Conservation (phyloP, 257 asterid genomes). For the Primulina huaijiensis region DNA sequence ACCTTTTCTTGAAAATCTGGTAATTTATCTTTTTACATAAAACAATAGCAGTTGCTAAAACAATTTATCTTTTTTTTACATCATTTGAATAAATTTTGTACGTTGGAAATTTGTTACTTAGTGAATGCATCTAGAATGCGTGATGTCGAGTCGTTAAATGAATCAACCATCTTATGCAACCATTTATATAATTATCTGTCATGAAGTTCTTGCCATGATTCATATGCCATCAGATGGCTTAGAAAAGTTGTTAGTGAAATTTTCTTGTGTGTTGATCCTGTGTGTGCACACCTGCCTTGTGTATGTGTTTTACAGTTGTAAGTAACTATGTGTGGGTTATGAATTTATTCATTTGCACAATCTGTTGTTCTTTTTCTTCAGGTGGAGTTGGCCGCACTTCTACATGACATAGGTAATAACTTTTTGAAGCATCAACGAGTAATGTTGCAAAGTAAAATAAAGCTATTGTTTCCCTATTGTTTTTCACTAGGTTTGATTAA, state of each 20-base stretch:
- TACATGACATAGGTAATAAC: conserved; percentile 78
- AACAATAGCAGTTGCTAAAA: no score
- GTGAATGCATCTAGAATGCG: not conserved
- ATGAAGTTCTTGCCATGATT: not conserved
- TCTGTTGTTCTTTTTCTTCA: conserved; percentile 34
- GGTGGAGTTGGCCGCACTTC: conserved; percentile 98
- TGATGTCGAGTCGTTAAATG: not conserved
- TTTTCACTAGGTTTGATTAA: conserved; percentile 7
- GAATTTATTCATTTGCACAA: conserved; percentile 10
- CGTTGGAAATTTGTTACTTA: not conserved
- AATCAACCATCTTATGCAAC: conserved; percentile 5
- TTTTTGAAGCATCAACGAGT: conserved; percentile 4
- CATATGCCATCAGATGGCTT: not conserved
- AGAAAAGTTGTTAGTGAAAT: not conserved
- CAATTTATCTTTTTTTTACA: no score
- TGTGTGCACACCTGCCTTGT: not conserved
- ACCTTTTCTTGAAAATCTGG: not conserved
- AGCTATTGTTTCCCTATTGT: not conserved
- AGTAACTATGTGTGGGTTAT: not conserved
- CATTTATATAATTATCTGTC: not conserved
- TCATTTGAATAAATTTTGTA: no score
- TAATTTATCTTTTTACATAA: no score
- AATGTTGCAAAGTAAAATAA: not conserved
- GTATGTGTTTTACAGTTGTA: not conserved
- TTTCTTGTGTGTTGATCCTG: not conserved